phyloP scores from a whole-genome alignment of 2,329 filamentous ascomycete species.

The Ceratocystis huliohia region DNA sequence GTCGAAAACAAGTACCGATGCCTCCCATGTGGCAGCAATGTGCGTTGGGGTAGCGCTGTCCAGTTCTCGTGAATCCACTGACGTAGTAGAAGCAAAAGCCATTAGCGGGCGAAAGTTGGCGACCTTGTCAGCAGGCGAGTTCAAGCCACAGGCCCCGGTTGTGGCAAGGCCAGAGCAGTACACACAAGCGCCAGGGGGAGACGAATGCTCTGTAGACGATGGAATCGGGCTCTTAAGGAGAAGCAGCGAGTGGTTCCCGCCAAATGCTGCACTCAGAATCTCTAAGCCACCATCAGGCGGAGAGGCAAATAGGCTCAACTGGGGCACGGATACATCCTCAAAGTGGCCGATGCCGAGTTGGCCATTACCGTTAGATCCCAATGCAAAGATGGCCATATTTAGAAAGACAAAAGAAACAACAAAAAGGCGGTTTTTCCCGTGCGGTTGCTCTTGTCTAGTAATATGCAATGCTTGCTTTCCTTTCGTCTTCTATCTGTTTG shows the following conservation, averaged over 20 bases:
- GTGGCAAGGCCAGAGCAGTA: slow-evolving; percentile 17
- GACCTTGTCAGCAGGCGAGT: slow-evolving; percentile 17
- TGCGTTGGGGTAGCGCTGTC: slow-evolving; percentile 25
- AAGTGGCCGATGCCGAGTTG: slow-evolving; percentile 60
- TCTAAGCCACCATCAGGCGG: slow-evolving; percentile 28
- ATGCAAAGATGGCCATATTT: slow-evolving; percentile 42
- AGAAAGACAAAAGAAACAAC: neutral
- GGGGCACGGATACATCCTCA: slow-evolving; percentile 57
- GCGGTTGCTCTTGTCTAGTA: neutral
- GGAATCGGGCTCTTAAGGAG: slow-evolving; percentile 39
- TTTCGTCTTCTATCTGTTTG: neutral
- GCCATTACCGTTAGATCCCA: slow-evolving; percentile 66
- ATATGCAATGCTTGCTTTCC: neutral
- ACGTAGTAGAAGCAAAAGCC: slow-evolving; percentile 11
- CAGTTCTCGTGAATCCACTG: neutral
- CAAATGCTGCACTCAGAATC: slow-evolving; percentile 37
- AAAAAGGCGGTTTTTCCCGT: neutral
- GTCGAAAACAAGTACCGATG: slow-evolving; percentile 49
- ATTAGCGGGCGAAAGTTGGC: slow-evolving; percentile 20
- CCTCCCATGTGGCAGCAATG: slow-evolving; percentile 67
- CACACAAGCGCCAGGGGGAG: slow-evolving; percentile 48
- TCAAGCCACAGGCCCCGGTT: slow-evolving; percentile 42
- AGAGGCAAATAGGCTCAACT: slow-evolving; percentile 44
- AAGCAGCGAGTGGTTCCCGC: slow-evolving; percentile 79
- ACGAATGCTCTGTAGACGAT: slow-evolving; percentile 33